These are phyloP conservation scores for Colletotrichum trifolii DNA, from an alignment of 2,329 filamentous ascomycete genomes.

Conservation along the genomic window DNA sequence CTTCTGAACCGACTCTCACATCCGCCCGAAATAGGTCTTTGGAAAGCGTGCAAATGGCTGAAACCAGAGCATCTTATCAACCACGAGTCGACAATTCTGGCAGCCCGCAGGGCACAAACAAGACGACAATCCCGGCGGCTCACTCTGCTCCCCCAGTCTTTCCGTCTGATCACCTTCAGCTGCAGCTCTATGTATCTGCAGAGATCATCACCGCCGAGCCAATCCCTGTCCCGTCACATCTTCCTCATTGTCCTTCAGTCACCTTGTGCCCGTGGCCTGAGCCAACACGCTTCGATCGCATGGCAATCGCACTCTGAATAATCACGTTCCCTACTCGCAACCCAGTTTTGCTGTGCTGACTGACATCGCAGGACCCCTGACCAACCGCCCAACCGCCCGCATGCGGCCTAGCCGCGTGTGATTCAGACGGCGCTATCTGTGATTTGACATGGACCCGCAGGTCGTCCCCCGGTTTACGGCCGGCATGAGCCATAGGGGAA, in stretches of 20 bases:
- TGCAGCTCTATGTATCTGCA: constrained; percentile 26
- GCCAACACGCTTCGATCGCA: constrained; percentile 10
- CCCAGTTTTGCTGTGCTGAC: constrained; percentile 17
- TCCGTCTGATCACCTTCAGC: constrained; percentile 26
- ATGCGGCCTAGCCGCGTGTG: constrained; percentile 35
- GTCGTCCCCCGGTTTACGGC: constrained; percentile 25
- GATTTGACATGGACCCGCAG: constrained; percentile 32
- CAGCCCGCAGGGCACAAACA: constrained; percentile 15
- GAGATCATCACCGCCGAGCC: constrained; percentile 33
- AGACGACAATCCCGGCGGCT: constrained; percentile 23
- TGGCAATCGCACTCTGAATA: neutral
- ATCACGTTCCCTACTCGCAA: neutral
- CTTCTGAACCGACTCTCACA: constrained; percentile 12
- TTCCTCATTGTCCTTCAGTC: constrained; percentile 4
- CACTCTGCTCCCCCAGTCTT: neutral
- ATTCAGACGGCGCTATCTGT: constrained; percentile 37
- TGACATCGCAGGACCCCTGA: constrained; percentile 22
- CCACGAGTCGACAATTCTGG: neutral
- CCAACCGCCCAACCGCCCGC: constrained; percentile 28
- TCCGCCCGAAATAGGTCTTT: constrained; percentile 12
- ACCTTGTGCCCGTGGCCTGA: neutral
- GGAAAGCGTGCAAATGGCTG: constrained; percentile 4
- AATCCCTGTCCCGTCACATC: constrained; percentile 27
- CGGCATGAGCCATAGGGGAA: constrained; percentile 32
- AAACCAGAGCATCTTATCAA: constrained; percentile 18